Evolutionary conservation across 1,284 basidiomycete genomes (phyloP), one percentile per base, ranked within the genome.

Genomic region (Ceratobasidium sp.): DNA sequence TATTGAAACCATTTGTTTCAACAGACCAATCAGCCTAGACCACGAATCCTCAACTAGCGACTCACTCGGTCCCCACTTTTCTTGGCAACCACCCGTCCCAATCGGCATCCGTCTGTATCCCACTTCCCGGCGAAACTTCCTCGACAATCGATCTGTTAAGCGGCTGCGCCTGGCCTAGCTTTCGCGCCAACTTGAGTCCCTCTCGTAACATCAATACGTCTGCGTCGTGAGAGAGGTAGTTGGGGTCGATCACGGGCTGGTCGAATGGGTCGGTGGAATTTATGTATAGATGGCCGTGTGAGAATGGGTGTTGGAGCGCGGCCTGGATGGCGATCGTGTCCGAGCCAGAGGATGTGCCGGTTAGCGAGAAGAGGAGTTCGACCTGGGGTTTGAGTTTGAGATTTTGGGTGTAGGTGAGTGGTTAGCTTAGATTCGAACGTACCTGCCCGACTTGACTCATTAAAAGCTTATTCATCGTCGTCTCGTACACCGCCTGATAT

Each of bases 291-390:
- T 77, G 78, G 6, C 84, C 84, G 34, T 83, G 79, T 22, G 77
- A 88, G 76, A 90, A 84, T 0, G 90, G 88, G 78, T 90, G 89
- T 79, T 92, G 90, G 34, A 91, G 80, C 0, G 90, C 90, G 5
- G 87, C 87, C 79, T 92, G 90, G 53, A 93, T 84, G 2, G 83
- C 83, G 59, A 90, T 83, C 46, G 68, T 75, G 48, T 66, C 53
- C 0, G 58, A 61, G 43, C 77, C 77, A 59, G 78, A 78, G 19
- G 83, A 82, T 0, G 84, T 82, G 6, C 85, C 83, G 19, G 87
- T 89, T 76, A 90, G 82, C 68, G 84, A 85, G 59, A 91, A 81
- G 37, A 91, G 80, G n/a, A 92, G 83, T 81, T 92, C 90, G 34
- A 90, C 82, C 77, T 88, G 84, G 0, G 87, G 79, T 13, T 81